A percentile compares a stretch with the other conserved stretches of the same genome.
Evolutionary conservation across 441 rosid species (phyloP).

Genomic region (Syzygium syzygioides): DNA sequence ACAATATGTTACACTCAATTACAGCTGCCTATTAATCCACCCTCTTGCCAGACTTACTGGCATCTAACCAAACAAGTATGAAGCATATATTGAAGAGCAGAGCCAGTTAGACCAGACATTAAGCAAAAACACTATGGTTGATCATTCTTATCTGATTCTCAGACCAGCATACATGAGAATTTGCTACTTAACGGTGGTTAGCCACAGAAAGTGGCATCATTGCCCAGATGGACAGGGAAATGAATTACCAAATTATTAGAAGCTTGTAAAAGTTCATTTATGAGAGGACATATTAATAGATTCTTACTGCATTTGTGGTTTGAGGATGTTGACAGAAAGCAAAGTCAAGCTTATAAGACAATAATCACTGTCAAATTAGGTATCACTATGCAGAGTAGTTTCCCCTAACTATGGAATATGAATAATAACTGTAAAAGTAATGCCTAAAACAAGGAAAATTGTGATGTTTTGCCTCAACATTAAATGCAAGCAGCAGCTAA

Average conservation of each 20-base stretch:
- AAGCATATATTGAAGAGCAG: neutral
- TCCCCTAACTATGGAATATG: neutral
- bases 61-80: neutral
- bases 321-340: neutral
- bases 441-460: neutral
- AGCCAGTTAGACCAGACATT: neutral
- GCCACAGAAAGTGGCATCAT: neutral
- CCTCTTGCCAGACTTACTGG: neutral
- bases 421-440: neutral
- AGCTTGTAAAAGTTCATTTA: neutral
- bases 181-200: neutral
- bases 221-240: neutral
- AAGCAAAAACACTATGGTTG: neutral
- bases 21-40: neutral
- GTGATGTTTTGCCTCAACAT: neutral
- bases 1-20: neutral
- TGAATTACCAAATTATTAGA: neutral
- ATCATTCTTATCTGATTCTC: neutral
- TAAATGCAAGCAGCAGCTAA: neutral
- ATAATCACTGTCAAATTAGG: neutral
- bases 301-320: neutral
- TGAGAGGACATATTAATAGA: neutral
- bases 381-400: neutral
- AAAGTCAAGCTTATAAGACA: neutral
- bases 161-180: neutral